Conservation (phyloP, 2,329 filamentous ascomycete genomes). For the Mollisia scopiformis region DNA sequence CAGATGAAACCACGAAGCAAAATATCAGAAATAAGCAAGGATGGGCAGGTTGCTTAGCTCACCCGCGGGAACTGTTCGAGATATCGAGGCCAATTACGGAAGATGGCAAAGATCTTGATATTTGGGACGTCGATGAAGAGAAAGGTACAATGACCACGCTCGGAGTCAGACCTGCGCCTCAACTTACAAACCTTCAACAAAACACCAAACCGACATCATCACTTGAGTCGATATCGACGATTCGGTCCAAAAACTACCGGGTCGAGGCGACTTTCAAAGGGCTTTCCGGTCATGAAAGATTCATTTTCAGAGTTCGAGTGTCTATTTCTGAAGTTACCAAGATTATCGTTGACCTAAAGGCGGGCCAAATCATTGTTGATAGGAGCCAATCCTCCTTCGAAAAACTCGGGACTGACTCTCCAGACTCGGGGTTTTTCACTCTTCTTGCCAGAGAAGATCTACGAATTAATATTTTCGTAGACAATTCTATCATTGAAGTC, state of each 20-base stretch:
- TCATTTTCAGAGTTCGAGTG: conserved; percentile 23
- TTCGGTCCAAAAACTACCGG: conserved; percentile 20
- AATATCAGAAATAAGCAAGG: conserved; percentile 18
- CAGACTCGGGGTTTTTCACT: conserved; percentile 17
- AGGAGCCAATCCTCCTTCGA: conserved; percentile 18
- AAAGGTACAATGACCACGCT: conserved; percentile 23
- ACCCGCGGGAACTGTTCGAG: conserved; percentile 26
- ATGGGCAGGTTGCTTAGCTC: conserved; percentile 27
- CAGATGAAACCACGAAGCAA: conserved; percentile 20
- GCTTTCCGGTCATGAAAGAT: conserved; percentile 16
- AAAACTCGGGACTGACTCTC: conserved; percentile 7
- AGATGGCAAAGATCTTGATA: conserved; percentile 1
- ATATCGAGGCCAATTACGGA: conserved; percentile 18
- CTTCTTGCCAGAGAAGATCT: conserved; percentile 23
- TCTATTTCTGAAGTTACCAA: conserved; percentile 20
- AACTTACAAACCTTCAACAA: conserved; percentile 14
- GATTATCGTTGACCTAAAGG: conserved; percentile 21
- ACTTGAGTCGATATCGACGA: conserved; percentile 1
- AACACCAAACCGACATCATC: neutral
- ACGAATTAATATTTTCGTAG: conserved; percentile 12
- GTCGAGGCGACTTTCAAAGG: conserved; percentile 19
- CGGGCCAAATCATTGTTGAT: conserved; percentile 18
- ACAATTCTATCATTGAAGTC: conserved; percentile 27
- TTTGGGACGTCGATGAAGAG: conserved; percentile 20
- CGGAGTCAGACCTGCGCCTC: conserved; percentile 23